Conservation (phyloP, 73 alveolate species). For the Urostyla sp. region DNA sequence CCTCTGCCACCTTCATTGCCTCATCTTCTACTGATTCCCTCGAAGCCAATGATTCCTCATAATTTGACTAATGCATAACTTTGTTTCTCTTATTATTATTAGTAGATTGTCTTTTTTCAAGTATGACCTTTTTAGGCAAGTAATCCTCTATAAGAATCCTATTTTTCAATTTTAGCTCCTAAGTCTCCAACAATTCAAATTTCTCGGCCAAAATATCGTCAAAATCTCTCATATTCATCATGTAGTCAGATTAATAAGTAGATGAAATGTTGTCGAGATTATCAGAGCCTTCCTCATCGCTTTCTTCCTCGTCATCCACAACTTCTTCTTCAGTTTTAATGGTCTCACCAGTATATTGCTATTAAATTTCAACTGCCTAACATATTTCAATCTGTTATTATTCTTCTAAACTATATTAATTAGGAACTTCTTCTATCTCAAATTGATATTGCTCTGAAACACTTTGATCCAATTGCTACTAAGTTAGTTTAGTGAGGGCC, state of each 20-base stretch:
- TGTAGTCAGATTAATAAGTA: not conserved
- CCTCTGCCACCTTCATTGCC: no score
- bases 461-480: not conserved
- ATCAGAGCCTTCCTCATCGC: constrained; percentile 48
- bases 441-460: not conserved
- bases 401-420: not conserved
- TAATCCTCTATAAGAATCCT: constrained; percentile 2
- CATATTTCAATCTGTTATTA: not conserved
- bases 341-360: not conserved
- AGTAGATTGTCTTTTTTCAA: no score
- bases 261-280: constrained; percentile 6
- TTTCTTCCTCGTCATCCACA: constrained; percentile 15
- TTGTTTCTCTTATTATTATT: no score
- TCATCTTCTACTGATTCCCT: no score
- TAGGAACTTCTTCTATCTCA: not conserved
- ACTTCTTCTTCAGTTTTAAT: not conserved
- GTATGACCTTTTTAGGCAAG: constrained; percentile 22
- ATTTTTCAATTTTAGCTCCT: not conserved
- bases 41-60: no score
- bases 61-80: no score
- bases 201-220: not conserved
- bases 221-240: constrained; percentile 36
- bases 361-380: not conserved
- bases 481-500: not conserved
- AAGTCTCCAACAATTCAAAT: not conserved